Evolutionary conservation across 2,329 filamentous ascomycete species (phyloP), one percentile per base, ranked within the genome.

Genomic region (Epichloe coenophiala): DNA sequence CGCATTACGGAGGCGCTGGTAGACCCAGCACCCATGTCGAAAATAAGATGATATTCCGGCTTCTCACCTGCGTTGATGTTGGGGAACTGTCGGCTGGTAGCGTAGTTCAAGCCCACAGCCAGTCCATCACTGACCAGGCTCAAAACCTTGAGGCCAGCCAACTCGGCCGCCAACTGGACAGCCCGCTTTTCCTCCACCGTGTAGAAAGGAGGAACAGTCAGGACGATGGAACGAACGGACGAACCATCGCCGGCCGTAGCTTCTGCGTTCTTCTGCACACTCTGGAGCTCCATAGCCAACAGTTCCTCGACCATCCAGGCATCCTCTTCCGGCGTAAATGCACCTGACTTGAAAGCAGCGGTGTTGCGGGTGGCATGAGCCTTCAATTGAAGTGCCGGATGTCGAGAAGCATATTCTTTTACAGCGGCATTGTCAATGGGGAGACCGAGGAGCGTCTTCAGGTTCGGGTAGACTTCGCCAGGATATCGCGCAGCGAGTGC

Each of bases 21-120:
- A 44, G 88, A 96, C 4, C 93, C 93, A 58, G 93, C 90, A 58
- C 93, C 93, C 90, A 98, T 97, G 64, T 98, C 93, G 63, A 93
- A 98, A 33, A 98, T 81, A 65, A 98, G 71, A 69, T 98, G 88
- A 60, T 90, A 80, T 68, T 98, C 93, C 0, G 93, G 84, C 71
- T 89, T 89, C 56, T 79, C 84, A 50, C 88, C 88, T 49, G 93
- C 83, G 50, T 80, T 86, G 53, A 93, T 74, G 59, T 80, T 88
- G 38, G 90, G 88, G 68, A 97, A 98, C 15, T 86, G 88, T 60
- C 93, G 81, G 61, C 80, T 86, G 31, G 89, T 96, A 42, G 93
- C 93, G 67, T 97, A 98, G 70, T 98, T 94, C 58, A 98, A 71
- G 27, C 89, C 93, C 52, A 98, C 91, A 35, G 93, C 89, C 54